Base-by-base conservation (phyloP, 192 early-diverging fungal genomes). In the Backusella parvicylindrica region DNA sequence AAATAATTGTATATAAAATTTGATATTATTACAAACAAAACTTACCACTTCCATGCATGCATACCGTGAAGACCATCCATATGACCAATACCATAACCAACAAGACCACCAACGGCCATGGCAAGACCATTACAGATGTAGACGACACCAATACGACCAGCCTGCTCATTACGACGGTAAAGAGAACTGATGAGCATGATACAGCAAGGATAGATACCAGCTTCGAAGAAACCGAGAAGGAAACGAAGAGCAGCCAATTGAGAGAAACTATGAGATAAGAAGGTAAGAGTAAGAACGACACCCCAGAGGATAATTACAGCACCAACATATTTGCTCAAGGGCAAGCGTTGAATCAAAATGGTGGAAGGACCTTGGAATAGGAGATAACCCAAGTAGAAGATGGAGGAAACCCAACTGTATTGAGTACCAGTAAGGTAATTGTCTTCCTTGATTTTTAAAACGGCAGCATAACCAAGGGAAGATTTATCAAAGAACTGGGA, bases 301-400 rank as follows among this genome's bases (percentile, higher is more conserved):
- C 78, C 78, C 78, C 78, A 79, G 8, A 79, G 2, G 6, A 26
- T 3, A 30, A 79, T 63, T 50, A 75, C 53, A 26, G 32, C 18
- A 28, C 78, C 78, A 5, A 75, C 38, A 31, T 72, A 72, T 28
- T 72, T 72, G 8, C 53, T 49, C 13, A 73, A 43, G 16, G 69
- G 76, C 9, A 77, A 37, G 1, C 71, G 71, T 32, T 77, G 76
- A 26, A 77, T 77, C 28, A 77, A 43, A 60, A 72, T 32, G 26
- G 36, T 68, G 15, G 66, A 73, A 21, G 76, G 76, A 9, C 72
- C 64, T 53, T 74, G 73, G 73, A 47, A 74, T 15, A 69, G 23
- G 15, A 68, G 68, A 38, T 79, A 74, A 53, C 78, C 78, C 32
- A 80, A 66, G 36, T 80, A 80, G 72, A 80, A 80, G n/a, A 80